Evolutionary conservation across 345 rosid genomes (phyloP).

Genomic region (Euclidium syriacum): DNA sequence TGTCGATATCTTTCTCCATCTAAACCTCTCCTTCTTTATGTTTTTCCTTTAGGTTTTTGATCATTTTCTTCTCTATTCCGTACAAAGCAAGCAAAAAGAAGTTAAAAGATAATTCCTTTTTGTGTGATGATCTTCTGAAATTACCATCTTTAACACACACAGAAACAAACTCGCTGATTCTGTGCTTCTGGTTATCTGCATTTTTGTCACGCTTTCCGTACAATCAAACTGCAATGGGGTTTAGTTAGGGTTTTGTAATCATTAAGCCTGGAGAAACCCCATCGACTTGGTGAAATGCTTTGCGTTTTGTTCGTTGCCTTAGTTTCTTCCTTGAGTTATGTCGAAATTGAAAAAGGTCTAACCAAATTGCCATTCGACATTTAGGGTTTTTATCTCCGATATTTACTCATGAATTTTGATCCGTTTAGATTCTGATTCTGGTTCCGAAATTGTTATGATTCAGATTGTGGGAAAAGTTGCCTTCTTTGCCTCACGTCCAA

Average conservation of each 20-base stretch:
- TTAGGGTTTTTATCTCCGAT: background rate
- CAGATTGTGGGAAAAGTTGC: background rate
- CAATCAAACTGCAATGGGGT: background rate
- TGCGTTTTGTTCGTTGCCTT: background rate
- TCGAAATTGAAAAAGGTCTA: too few species aligned
- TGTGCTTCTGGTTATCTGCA: background rate
- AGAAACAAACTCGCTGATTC: background rate
- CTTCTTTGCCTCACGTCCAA: background rate
- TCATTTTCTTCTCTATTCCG: conserved; percentile 6
- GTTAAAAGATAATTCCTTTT: background rate
- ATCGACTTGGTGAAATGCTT: background rate
- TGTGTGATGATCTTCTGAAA: background rate
- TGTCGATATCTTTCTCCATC: background rate
- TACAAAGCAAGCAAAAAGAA: conserved; percentile 11
- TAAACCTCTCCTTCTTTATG: background rate
- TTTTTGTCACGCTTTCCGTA: conserved; percentile 2
- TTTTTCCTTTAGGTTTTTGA: background rate
- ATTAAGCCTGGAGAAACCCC: background rate
- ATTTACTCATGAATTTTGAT: too few species aligned
- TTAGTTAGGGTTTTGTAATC: background rate
- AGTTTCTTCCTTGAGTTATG: background rate
- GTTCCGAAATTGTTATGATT: too few species aligned
- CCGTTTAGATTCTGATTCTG: too few species aligned
- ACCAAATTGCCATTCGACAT: background rate
- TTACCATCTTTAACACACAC: background rate